Percentiles rank a stretch among this genome's conserved stretches.
phyloP scores from a whole-genome alignment of 306 rosid species.

The Casuarina glauca region DNA sequence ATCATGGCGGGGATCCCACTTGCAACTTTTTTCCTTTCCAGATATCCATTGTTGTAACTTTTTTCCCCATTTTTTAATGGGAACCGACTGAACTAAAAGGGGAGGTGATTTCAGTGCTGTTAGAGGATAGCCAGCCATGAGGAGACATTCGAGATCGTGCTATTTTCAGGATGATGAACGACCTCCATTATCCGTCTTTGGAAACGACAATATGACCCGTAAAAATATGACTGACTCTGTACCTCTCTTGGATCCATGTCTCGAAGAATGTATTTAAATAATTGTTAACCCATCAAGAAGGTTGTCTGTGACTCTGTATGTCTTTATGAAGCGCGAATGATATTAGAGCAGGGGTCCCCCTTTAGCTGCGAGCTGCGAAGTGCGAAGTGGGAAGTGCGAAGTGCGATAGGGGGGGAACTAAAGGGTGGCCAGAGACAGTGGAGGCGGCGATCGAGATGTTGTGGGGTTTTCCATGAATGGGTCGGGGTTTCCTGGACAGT shows the following conservation, averaged over 20 bases:
- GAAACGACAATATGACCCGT: conserved; percentile 27
- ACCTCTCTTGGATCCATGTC: conserved; percentile 20
- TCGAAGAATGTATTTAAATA: neutral
- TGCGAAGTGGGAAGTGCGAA: conserved; percentile 19
- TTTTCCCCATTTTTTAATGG: neutral
- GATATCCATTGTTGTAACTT: neutral
- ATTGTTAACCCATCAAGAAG: conserved; percentile 16
- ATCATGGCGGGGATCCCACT: conserved; percentile 3
- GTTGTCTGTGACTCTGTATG: conserved; percentile 1
- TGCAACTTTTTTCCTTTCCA: neutral
- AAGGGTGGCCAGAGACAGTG: conserved; percentile 31
- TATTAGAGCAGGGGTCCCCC: neutral
- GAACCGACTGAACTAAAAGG: conserved; percentile 24
- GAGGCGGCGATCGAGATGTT: conserved; percentile 40
- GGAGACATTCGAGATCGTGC: conserved; percentile 8
- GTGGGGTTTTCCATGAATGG: conserved; percentile 30
- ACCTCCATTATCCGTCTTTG: conserved; percentile 23
- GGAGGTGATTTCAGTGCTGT: conserved; percentile 14
- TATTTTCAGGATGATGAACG: conserved; percentile 13
- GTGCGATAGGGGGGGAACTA: conserved; percentile 18
- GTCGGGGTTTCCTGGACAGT: conserved; percentile 22
- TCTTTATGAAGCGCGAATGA: neutral
- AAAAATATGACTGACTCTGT: neutral
- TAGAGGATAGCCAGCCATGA: neutral
- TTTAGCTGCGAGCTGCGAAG: no score